Base-by-base conservation (phyloP, 805 yeast genomes). In the Candida oleophila region DNA sequence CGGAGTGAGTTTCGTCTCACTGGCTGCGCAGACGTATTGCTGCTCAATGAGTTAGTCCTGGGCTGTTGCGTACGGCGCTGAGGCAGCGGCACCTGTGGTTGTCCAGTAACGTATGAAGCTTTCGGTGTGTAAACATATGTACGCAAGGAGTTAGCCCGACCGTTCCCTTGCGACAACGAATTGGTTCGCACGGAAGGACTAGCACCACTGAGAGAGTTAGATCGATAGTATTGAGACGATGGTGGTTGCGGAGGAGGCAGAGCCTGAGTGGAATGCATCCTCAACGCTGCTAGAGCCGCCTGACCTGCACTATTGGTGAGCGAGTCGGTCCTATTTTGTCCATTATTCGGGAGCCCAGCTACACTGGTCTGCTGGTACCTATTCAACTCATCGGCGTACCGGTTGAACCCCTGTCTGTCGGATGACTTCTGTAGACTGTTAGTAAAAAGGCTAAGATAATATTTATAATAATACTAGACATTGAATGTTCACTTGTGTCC, bases 271-370 rank as follows among this genome's bases (percentile, higher is more conserved):
- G 39, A 36, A 52, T 69, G 75, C 49, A 61, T 55, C 45, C 68
- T 60, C 15, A 71, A 53, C 1, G 76, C 76, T 1, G 74, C 75
- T 41, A 60, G 49, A 0, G 76, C 77, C 4, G 76, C 76, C 48
- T 57, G 65, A 16, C 74, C 74, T 20, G 76, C 76, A 20, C 61
- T 57, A 43, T 60, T 59, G 20, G 58, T 50, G 19, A 64, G 54
- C 22, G 69, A 63, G 36, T 56, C 61, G 11, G 56, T 50, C 30
- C 68, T 42, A 36, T 45, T 46, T 1, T 48, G 22, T 15, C 54
- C 59, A 11, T 36, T 38, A 43, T 48, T 49, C 1, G 64, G 66
- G n/a, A 57, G 49, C 1, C 61, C 65, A 3, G 54, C 54, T 19
- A 57, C 51, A 38, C 50, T 38, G 14, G 41, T 41, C 20, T 34